These are phyloP conservation scores for Podila clonocystis DNA, from an alignment of 192 early-diverging fungal genomes.

Conservation along the genomic window DNA sequence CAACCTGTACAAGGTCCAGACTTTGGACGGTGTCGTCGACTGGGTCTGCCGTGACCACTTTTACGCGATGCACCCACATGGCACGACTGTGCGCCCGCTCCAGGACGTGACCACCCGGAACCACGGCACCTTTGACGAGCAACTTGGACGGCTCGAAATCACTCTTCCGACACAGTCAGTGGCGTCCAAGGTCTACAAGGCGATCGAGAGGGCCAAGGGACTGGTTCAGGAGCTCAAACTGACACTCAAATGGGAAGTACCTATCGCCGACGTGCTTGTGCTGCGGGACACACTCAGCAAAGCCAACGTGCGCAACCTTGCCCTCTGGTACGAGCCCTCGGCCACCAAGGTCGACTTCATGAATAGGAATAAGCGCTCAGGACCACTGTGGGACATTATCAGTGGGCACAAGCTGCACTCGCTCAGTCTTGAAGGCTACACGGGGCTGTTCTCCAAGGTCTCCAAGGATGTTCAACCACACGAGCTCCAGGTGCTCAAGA, in stretches of 20 bases:
- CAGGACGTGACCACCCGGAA: not conserved
- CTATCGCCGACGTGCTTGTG: not conserved
- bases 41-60: not conserved
- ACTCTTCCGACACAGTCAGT: not conserved
- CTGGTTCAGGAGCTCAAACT: not conserved
- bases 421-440: conserved; percentile 9
- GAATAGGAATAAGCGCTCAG: conserved; percentile 12
- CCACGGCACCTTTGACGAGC: not conserved
- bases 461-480: not conserved
- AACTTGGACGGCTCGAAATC: not conserved
- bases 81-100: too few species aligned
- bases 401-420: conserved; percentile 8
- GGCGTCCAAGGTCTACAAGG: not conserved
- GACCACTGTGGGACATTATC: conserved; percentile 28
- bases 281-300: not conserved
- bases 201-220: not conserved
- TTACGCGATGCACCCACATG: not conserved
- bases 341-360: not conserved
- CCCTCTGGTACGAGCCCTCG: not conserved
- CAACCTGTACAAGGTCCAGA: not conserved
- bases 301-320: not conserved
- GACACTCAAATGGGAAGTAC: not conserved
- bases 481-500: conserved; percentile 5
- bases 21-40: not conserved
- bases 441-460: conserved; percentile 13